Evolutionary conservation across 179 eudicot genomes (phyloP), one percentile per base, ranked within the genome.

Genomic region (Nepenthes alata): DNA sequence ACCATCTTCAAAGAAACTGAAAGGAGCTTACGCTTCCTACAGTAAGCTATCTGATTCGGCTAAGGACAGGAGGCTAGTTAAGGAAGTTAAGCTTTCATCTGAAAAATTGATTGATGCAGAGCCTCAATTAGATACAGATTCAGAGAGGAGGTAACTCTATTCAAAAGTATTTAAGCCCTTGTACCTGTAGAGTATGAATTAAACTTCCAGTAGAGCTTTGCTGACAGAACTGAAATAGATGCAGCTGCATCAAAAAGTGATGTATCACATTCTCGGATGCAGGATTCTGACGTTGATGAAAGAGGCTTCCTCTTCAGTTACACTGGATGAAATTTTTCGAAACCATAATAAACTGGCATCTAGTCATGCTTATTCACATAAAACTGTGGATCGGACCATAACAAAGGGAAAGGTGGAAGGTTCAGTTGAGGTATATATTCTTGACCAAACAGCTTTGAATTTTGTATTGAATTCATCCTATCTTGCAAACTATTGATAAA

Each of bases 341-440:
- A 80, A 79, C 49, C 84, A 81, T 56, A 76, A 73, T 60, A 63
- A 66, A 47, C 8, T 57, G 61, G 58, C 68, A 70, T 55, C 74
- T 61, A 65, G 70, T 37, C 69, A 69, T 67, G 35, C 69, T 35
- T 69, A 67, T 68, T 67, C 79, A 70, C 63, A 64, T 45, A 76
- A 51, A 45, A 58, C 25, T 71, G 55, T 72, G 66, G 83, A 81
- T 58, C 79, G 76, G 73, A 66, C 55, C 62, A 74, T 78, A 47
- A 81, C 96, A 1, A 54, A 8, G 58, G 97, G 96, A 63, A 91
- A 76, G 75, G 94, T 91, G 76, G 84, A 82, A 63, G 73, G 55
- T 37, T 75, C 62, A 51, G 75, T 82, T 54, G 56, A 80, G 86
- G 97, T 88, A 76, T 54, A 6, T 58, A 38, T 55, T 55, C 4